Conservation (phyloP, 2,329 filamentous ascomycete species). For the Colletotrichum australisinense region DNA sequence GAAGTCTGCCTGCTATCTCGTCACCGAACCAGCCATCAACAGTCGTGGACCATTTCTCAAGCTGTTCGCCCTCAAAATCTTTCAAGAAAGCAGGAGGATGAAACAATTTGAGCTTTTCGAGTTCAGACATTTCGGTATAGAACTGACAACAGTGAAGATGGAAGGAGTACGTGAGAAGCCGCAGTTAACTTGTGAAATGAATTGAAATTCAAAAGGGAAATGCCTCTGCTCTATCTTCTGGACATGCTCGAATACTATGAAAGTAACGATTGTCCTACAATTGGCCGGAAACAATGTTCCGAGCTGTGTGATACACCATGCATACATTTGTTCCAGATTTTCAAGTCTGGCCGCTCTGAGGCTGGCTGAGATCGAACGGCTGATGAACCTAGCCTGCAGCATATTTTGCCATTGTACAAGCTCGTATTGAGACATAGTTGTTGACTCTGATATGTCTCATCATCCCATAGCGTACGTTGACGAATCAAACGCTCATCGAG, state of each 20-base stretch:
- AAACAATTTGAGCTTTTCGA: background rate
- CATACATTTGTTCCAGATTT: background rate
- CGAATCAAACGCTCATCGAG: too few relatives aligned
- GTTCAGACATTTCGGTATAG: background rate
- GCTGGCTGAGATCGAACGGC: background rate
- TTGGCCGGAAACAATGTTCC: background rate
- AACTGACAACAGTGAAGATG: background rate
- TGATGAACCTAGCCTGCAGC: background rate
- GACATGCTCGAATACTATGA: background rate
- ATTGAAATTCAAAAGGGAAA: background rate
- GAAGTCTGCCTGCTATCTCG: background rate
- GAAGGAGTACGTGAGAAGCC: background rate
- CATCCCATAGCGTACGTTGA: too few relatives aligned
- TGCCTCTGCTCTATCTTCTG: background rate
- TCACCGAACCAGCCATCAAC: background rate
- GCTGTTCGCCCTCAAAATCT: background rate
- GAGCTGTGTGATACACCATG: background rate
- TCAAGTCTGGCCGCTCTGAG: background rate
- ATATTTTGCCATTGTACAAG: background rate
- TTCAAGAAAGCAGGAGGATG: background rate
- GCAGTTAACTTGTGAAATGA: background rate
- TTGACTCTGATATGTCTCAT: background rate
- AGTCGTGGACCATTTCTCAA: background rate
- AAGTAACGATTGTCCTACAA: background rate
- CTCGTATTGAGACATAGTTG: background rate